Base-by-base conservation (phyloP, 2,329 filamentous ascomycete species). In the Microdochium paspali region DNA sequence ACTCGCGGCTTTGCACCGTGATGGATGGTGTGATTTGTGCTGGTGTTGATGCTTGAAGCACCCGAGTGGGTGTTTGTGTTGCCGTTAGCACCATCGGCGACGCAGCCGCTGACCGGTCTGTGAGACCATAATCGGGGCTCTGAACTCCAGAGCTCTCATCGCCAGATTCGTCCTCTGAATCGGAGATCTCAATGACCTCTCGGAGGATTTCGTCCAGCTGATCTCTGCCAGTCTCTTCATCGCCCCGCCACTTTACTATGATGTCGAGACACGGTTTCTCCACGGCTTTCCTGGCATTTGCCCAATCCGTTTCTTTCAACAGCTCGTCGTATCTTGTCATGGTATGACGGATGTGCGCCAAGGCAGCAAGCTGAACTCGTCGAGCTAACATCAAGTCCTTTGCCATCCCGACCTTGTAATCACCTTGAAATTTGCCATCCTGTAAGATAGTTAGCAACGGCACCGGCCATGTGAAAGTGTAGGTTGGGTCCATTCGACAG, bases 191-290 rank as follows among this genome's bases (percentile, higher is more conserved):
- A 46, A 84, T 77, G 10, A 84, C 78, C 61, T 85, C 81, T 45
- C 78, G 72, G 28, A 84, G 67, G 49, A 84, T 82, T 58, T 84
- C 80, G 49, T 84, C 80, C 15, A 84, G 70, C 59, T 84, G 78
- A 55, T 85, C 80, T 44, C 80, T 76, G 24, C 81, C 81, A 18
- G 76, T 84, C 60, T 85, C 81, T 61, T 85, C 81, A 55, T 85
- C 81, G 47, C 81, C 81, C 66, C 81, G 80, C 81, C 81, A 85
- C 75, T 84, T 84, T 69, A 84, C 76, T 61, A 85, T 75, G 46
- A 80, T 69, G 54, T 84, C 80, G 43, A 84, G 67, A 52, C 81
- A 84, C 13, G 80, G 66, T 26, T 71, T 63, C 55, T 84, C 78
- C 42, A 84, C 79, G 35, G 73, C 72, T 63, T 75, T 82, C 51